Evolutionary conservation across 83 land plant species (phyloP), one percentile per base, ranked within the genome.

Genomic region (Diphasiastrum complanatum): DNA sequence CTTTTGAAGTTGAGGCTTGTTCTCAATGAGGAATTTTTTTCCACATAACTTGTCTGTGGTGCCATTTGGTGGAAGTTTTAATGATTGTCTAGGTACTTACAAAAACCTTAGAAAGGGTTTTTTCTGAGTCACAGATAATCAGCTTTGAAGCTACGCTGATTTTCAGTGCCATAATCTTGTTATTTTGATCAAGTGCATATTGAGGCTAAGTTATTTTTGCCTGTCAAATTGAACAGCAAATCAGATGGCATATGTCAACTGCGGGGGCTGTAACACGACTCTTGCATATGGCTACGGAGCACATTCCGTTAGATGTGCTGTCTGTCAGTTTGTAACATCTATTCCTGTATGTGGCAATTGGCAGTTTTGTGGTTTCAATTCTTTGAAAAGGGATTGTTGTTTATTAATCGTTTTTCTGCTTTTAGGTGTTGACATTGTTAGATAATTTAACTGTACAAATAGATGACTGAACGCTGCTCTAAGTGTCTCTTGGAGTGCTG

Each of bases 211-310:
- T n/a, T n/a, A n/a, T n/a, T n/a, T n/a, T n/a, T n/a, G n/a, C n/a
- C n/a, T n/a, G n/a, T n/a, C n/a, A n/a, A n/a, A n/a, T n/a, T n/a
- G n/a, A 18, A 20, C 34, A 70, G 76, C 83, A 51, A 80, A 78
- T 45, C 80, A 83, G 37, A 72, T 87, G 27, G 99, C 90, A 31
- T 96, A 86, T 29, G 74, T 93, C 45, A 89, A 73, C 56, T 93
- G 99, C 36, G 96, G 96, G 26, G 81, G 78, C 32, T 93, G 99
- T 59, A 74, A 76, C 6, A 85, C 77, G 51, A 78, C 79, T 27
- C 81, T 93, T 5, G 78, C 83, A 84, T 93, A 83, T 68, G 95
- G 91, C 32, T 79, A 63, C 76, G 99, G 99, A 60, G 99, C 99
- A 31, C 91, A 82, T 51, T 85, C 91, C 11, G 96, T 93, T 4